These are phyloP conservation scores for Venturiaceae sp. DNA, from an alignment of 2,329 filamentous ascomycete species.

Conservation along the genomic window DNA sequence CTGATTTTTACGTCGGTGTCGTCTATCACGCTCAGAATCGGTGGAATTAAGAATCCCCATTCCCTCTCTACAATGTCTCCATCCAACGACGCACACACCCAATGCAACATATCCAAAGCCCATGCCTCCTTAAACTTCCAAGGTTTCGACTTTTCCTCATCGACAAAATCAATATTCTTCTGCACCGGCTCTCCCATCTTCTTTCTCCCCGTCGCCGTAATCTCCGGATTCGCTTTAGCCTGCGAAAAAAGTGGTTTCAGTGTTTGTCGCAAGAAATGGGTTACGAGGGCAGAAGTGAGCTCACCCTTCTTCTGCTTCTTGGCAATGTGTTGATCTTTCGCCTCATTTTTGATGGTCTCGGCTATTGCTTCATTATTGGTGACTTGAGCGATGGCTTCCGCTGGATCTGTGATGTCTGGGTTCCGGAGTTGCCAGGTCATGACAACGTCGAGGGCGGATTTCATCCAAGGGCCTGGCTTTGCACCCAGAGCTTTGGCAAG, in stretches of 20 bases:
- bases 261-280: slow-evolving; percentile 50
- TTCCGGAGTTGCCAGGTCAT: slow-evolving; percentile 85
- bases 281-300: slow-evolving; percentile 38
- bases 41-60: slow-evolving; percentile 62
- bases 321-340: slow-evolving; percentile 9
- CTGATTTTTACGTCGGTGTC: slow-evolving; percentile 47
- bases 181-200: slow-evolving; percentile 19
- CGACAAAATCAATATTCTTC: slow-evolving; percentile 18
- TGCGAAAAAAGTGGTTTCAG: slow-evolving; percentile 56
- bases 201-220: slow-evolving; percentile 50
- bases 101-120: slow-evolving; percentile 48
- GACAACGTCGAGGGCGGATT: slow-evolving; percentile 65
- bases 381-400: slow-evolving; percentile 11
- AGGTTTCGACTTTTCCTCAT: slow-evolving; percentile 35
- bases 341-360: neutral
- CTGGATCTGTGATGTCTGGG: slow-evolving; percentile 51
- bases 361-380: neutral
- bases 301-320: slow-evolving; percentile 30
- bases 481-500: slow-evolving; percentile 57
- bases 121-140: slow-evolving; percentile 51
- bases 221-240: slow-evolving; percentile 15
- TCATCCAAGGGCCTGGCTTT: slow-evolving; percentile 77
- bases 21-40: slow-evolving; percentile 59
- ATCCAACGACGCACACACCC: slow-evolving; percentile 45
- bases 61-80: slow-evolving; percentile 41